Evolutionary conservation across 139 green algal genomes (phyloP).

Genomic region (Microglena sp.): DNA sequence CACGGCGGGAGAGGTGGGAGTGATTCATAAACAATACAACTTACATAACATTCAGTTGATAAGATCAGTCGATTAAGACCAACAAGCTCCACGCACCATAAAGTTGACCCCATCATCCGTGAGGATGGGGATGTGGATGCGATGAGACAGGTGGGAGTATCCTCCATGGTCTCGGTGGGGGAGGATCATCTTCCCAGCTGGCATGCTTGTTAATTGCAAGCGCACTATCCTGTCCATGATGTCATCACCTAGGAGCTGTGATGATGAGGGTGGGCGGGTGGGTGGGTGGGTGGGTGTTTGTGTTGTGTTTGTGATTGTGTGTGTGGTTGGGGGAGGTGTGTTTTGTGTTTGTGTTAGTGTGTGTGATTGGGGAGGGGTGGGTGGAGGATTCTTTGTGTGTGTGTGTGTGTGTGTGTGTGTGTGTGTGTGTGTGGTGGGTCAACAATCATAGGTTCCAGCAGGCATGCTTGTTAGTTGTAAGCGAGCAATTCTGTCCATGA

Average conservation of each 20-base stretch:
- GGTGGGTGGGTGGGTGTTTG: background rate
- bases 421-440: background rate
- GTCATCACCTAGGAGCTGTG: conserved; percentile 11
- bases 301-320: background rate
- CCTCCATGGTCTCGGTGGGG: conserved; percentile 51
- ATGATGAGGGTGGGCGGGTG: background rate
- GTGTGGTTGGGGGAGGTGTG: background rate
- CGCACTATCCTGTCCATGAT: conserved; percentile 56
- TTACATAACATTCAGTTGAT: background rate
- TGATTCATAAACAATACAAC: background rate
- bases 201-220: conserved; percentile 58
- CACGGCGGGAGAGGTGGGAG: no score
- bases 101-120: conserved; percentile 28
- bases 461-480: conserved; percentile 59
- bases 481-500: conserved; percentile 54
- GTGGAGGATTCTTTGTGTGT: background rate
- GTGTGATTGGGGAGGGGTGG: background rate
- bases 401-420: background rate
- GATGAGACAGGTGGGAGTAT: conserved; percentile 45
- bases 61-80: background rate
- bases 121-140: conserved; percentile 49
- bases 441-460: conserved; percentile 11
- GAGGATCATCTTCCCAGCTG: conserved; percentile 28
- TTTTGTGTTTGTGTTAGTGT: background rate
- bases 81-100: conserved; percentile 1